These are phyloP conservation scores for Aspergillus taichungensis DNA, from an alignment of 495 filamentous ascomycete species.

Conservation along the genomic window DNA sequence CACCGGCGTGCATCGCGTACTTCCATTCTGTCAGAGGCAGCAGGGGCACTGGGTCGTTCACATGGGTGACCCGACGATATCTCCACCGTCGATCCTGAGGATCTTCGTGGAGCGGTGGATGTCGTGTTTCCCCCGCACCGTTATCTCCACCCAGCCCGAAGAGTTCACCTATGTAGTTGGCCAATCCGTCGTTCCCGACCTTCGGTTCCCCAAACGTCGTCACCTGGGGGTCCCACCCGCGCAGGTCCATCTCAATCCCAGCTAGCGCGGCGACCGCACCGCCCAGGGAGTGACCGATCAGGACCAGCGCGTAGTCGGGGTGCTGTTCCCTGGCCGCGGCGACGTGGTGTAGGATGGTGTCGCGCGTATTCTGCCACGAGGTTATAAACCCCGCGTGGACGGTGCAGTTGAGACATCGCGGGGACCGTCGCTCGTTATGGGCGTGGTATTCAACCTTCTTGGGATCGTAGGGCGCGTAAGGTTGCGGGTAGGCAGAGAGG, in stretches of 20 bases:
- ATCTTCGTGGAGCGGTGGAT: too few species aligned
- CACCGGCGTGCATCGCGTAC: conserved; percentile 72
- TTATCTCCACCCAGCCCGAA: conserved; percentile 42
- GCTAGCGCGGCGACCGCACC: conserved; percentile 88
- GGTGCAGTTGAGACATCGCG: conserved; percentile 68
- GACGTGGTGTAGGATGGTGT: conserved; percentile 53
- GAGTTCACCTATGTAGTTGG: conserved; percentile 52
- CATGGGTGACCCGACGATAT: conserved; percentile 78
- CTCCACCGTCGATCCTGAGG: conserved; percentile 15
- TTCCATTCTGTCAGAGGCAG: conserved; percentile 83
- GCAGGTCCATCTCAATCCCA: conserved; percentile 60
- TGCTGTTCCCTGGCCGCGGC: conserved; percentile 43
- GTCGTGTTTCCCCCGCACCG: conserved; percentile 5
- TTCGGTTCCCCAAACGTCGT: conserved; percentile 93
- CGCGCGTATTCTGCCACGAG: conserved; percentile 69
- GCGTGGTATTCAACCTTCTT: conserved; percentile 28
- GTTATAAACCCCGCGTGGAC: conserved; percentile 85
- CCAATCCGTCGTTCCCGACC: conserved; percentile 68
- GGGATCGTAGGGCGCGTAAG: conserved; percentile 78
- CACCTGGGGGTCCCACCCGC: conserved; percentile 62
- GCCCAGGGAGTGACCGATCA: conserved; percentile 87
- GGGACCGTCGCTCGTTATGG: background rate
- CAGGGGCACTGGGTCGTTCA: conserved; percentile 80
- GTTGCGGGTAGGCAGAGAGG: conserved; percentile 77
- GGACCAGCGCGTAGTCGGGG: conserved; percentile 61